Evolutionary conservation across 495 filamentous ascomycete genomes (phyloP), one percentile per base, ranked within the genome.

Genomic region (Hypoxylon lienhwacheense): DNA sequence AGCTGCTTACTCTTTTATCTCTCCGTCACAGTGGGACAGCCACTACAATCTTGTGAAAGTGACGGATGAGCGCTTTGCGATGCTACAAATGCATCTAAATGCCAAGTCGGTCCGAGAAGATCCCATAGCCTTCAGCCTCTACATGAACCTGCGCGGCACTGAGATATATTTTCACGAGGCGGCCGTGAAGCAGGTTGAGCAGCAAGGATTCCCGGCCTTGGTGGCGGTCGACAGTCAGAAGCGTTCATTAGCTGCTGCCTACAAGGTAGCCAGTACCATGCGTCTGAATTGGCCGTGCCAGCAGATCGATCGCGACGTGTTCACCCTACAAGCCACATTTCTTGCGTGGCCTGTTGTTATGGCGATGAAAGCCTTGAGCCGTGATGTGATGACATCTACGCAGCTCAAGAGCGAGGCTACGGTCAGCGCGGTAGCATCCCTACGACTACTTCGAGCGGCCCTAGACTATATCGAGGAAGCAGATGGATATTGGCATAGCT

Each of bases 1-100:
- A 37, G 7, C 5, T 21, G 7, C 35, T 37, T 10, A 37, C 35
- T 0, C 21, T 37, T 26, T 10, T 7, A 26, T 43, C 7, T 28
- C 25, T 28, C n/a, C n/a, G n/a, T 16, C 10, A 3, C n/a, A 43
- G 40, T 43, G 40, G 40, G 40, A 43, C 12, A 43, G 40, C 24
- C 40, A 43, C 22, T 43, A 43, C n/a, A 16, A 43, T 15, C 15
- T 43, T 11, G 40, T 43, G 40, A 26, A 14, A 15, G 5, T 29
- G 17, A 26, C 24, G 17, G 40, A 43, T 10, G 40, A 43, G 14
- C 40, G 40, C 3, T 43, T 29, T 43, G 7, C 14, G n/a, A 43
- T 43, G 40, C 15, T 43, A 26, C 40, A 43, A 26, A 43, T 43
- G 40, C 40, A 43, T 16, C 22, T 43, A 11, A 43, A 43, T 8